Percentiles rank a stretch among this genome's conserved stretches.
Evolutionary conservation across 169 alveolate species (phyloP).

Genomic region (Plasmodium reichenowi): DNA sequence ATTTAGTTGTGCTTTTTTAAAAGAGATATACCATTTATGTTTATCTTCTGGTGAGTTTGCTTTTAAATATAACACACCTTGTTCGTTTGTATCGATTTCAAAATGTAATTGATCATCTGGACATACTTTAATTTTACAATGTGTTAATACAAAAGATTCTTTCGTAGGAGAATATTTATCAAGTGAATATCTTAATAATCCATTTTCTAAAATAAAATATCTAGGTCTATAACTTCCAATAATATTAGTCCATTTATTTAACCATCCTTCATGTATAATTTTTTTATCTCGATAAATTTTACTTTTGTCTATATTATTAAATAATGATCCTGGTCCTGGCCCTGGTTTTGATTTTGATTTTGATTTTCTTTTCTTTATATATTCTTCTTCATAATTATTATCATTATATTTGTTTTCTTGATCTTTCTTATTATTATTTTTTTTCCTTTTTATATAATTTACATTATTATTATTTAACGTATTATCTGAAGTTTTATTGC

Average conservation of each 20-base stretch:
- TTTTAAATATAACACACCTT: slow-evolving; percentile 83
- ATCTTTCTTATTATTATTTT: neutral
- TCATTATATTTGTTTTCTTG: neutral
- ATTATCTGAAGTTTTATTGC: slow-evolving; percentile 1
- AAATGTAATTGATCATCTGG: slow-evolving; percentile 87
- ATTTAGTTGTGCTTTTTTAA: slow-evolving; percentile 83
- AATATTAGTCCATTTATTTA: slow-evolving; percentile 90
- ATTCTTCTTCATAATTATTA: too few species aligned
- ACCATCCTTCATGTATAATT: slow-evolving; percentile 90
- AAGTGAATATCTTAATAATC: slow-evolving; percentile 82
- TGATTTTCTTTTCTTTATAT: too few species aligned
- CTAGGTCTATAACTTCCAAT: slow-evolving; percentile 90
- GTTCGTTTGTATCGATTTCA: slow-evolving; percentile 85
- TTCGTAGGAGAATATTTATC: slow-evolving; percentile 85
- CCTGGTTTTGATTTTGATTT: too few species aligned
- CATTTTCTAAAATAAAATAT: slow-evolving; percentile 88
- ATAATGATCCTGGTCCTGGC: neutral
- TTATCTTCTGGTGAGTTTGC: slow-evolving; percentile 85
- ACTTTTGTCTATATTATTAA: neutral
- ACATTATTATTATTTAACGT: slow-evolving; percentile 1
- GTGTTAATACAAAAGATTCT: slow-evolving; percentile 84
- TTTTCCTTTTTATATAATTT: neutral
- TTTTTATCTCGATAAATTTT: slow-evolving; percentile 70
- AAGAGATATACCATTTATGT: slow-evolving; percentile 86
- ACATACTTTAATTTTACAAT: slow-evolving; percentile 84